Evolutionary conservation across 2,329 filamentous ascomycete species (phyloP), one percentile per base, ranked within the genome.

Genomic region (Diplocarpon mali): DNA sequence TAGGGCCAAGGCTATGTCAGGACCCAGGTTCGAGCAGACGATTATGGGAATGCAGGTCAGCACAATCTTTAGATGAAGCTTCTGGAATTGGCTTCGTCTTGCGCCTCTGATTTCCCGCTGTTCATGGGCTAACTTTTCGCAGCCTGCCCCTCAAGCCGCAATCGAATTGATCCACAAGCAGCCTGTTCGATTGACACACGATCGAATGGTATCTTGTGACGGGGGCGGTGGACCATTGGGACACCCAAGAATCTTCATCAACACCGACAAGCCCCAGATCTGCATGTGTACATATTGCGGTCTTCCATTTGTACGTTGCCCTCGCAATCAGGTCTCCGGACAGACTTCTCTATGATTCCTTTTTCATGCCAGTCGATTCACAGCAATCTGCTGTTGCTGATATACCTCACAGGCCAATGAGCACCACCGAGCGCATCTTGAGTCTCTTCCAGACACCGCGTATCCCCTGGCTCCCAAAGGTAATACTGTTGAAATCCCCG

Each of bases 111-210:
- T 4, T 3, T 28, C n/a, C 39, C 36, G 14, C 35, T 31, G 31
- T 16, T 39, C 37, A 52, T 28, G 42, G 49, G 44, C 61, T 68
- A 54, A 68, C 52, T 57, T 39, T 39, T 42, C 48, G 50, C 62
- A 96, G 92, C 92, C 92, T 53, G 84, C 83, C 69, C 84, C 92
- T 27, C 74, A 80, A 61, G 83, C 92, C 28, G 92, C 92, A 51
- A 98, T 98, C 61, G 86, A 93, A 57, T 78, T 98, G 64, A 89
- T 96, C 61, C 92, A 98, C 74, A 82, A 89, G 71, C 84, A 95
- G 67, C 90, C 89, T 15, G 92, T 98, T 30, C 76, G 78, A 65
- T 98, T 92, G 90, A 85, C 82, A 48, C 82, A 95, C 63, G 76
- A 85, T 52, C 77, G 80, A 50, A 67, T 85, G 39, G 90, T 93